These are phyloP conservation scores for Termitomyces sp. DNA, from an alignment of 768 basidiomycete species.

Conservation along the genomic window DNA sequence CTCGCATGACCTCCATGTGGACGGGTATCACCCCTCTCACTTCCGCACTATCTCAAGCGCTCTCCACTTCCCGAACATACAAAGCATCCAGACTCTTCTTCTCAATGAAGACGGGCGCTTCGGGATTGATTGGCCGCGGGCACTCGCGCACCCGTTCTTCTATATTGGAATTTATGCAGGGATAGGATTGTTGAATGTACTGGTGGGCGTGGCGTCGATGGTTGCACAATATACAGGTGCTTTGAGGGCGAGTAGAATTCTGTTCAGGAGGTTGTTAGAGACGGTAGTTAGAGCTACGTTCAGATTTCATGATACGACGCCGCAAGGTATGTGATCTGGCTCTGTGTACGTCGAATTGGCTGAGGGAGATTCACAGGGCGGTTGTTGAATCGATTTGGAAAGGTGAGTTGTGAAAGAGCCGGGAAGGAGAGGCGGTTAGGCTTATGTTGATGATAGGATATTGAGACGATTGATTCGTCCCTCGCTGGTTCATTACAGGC, in stretches of 20 bases:
- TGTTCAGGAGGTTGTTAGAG: constrained; percentile 52
- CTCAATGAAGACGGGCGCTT: constrained; percentile 17
- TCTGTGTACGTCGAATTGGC: not conserved
- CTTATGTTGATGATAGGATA: constrained; percentile 38
- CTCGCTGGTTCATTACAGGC: constrained; percentile 63
- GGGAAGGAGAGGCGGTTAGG: not conserved
- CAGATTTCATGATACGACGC: constrained; percentile 80
- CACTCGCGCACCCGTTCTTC: constrained; percentile 58
- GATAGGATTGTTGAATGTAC: constrained; percentile 46
- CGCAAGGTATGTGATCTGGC: constrained; percentile 43
- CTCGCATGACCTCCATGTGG: constrained; percentile 31
- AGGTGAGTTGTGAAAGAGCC: constrained; percentile 25
- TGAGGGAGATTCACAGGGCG: constrained; percentile 40
- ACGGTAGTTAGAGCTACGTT: constrained; percentile 79
- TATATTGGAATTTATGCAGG: constrained; percentile 64
- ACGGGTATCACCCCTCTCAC: constrained; percentile 24
- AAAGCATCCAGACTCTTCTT: constrained; percentile 12
- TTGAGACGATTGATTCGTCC: constrained; percentile 81
- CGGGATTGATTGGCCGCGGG: constrained; percentile 38
- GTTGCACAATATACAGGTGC: constrained; percentile 60
- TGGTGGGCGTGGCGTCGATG: constrained; percentile 39
- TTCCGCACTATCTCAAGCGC: constrained; percentile 16
- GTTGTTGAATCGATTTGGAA: constrained; percentile 83
- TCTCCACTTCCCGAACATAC: constrained; percentile 12
- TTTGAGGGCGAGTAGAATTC: constrained; percentile 36